These are phyloP conservation scores for Salvia hispanica DNA, from an alignment of 257 asterid genomes.

Conservation along the genomic window DNA sequence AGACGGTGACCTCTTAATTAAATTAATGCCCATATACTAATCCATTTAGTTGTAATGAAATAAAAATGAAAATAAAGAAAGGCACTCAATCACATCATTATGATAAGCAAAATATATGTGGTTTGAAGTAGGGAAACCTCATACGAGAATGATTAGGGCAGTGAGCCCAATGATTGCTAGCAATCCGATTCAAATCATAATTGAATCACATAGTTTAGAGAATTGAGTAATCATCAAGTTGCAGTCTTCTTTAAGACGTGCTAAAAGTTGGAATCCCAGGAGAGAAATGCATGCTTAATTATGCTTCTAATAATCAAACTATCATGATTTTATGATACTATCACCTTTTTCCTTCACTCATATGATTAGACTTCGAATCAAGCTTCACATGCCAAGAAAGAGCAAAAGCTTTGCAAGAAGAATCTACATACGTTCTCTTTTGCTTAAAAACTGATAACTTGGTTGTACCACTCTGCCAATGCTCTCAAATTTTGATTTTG, in stretches of 20 bases:
- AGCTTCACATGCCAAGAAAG: constrained; percentile 36
- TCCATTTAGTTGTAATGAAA: neutral
- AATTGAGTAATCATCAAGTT: constrained; percentile 54
- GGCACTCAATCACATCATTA: constrained; percentile 25
- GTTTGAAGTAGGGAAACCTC: constrained; percentile 34
- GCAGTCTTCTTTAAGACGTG: constrained; percentile 41
- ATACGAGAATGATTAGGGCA: constrained; percentile 44
- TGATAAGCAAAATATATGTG: constrained; percentile 14
- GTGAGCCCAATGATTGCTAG: constrained; percentile 56
- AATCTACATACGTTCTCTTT: constrained; percentile 4
- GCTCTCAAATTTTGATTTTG: too few species aligned
- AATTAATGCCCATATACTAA: neutral
- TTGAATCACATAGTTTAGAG: constrained; percentile 36
- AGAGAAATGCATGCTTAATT: constrained; percentile 32
- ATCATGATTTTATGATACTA: constrained; percentile 17
- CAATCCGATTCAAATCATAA: constrained; percentile 44
- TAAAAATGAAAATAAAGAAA: neutral
- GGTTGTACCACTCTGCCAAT: neutral
- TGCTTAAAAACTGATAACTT: neutral
- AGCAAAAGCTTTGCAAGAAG: neutral
- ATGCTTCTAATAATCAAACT: constrained; percentile 30
- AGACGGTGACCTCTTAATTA: neutral
- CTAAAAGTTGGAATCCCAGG: constrained; percentile 41
- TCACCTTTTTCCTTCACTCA: constrained; percentile 25
- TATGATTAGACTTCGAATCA: constrained; percentile 31